Percentiles rank a stretch among this genome's conserved stretches.
These are phyloP conservation scores for Ophiostoma fasciatum DNA, from an alignment of 2,329 filamentous ascomycete genomes.

Conservation along the genomic window DNA sequence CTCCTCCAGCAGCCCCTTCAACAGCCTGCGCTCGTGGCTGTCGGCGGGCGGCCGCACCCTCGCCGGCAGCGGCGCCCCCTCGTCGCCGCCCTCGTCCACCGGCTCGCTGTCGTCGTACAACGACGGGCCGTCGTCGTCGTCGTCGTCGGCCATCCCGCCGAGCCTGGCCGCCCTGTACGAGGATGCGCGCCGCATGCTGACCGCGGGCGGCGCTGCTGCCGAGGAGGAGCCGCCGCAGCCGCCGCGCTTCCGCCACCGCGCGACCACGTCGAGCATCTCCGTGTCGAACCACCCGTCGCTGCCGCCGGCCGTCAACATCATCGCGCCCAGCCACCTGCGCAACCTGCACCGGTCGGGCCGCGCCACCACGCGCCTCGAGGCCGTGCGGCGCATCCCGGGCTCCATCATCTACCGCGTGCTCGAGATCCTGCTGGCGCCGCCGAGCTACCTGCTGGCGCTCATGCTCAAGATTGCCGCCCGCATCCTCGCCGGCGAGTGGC, in stretches of 20 bases:
- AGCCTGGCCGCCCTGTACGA: conserved; percentile 9
- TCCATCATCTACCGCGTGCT: conserved; percentile 63
- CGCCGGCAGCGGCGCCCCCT: too few species aligned
- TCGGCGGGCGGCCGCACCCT: conserved; percentile 4
- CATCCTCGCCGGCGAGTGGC: conserved; percentile 51
- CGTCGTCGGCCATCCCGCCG: not conserved
- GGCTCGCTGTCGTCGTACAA: conserved; percentile 8
- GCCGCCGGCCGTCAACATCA: conserved; percentile 51
- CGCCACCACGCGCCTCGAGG: conserved; percentile 25
- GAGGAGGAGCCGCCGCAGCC: conserved; percentile 1
- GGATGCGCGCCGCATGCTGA: conserved; percentile 4
- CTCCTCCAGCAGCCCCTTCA: conserved; percentile 11
- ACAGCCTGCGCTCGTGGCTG: conserved; percentile 13
- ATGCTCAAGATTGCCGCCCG: conserved; percentile 71
- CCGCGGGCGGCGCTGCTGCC: not conserved
- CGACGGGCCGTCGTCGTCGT: too few species aligned
- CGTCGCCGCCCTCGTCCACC: conserved; percentile 8
- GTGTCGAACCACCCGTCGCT: conserved; percentile 42
- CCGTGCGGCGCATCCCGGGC: conserved; percentile 38
- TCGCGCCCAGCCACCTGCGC: conserved; percentile 23
- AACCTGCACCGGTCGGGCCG: conserved; percentile 7
- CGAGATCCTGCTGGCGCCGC: conserved; percentile 65
- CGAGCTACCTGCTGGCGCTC: conserved; percentile 59
- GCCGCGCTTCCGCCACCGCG: conserved; percentile 34
- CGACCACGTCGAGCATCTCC: conserved; percentile 35